A percentile compares a stretch with the other conserved stretches of the same genome.
Evolutionary conservation across 2,329 filamentous ascomycete genomes (phyloP).

Genomic region (Paracorniculantispora psalliotae): DNA sequence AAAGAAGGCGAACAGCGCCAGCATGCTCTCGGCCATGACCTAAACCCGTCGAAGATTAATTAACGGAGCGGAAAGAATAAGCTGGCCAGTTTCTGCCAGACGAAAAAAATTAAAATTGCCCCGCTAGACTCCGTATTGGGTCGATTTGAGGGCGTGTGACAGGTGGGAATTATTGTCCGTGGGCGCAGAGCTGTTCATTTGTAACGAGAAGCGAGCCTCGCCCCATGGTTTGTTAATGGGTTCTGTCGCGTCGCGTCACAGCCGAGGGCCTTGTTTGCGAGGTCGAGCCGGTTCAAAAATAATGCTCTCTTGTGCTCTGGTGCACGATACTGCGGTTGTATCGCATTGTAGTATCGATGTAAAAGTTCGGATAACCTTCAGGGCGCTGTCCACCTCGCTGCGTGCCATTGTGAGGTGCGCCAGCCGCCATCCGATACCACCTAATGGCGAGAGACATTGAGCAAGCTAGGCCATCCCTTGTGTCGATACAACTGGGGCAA

Average conservation of each 20-base stretch:
- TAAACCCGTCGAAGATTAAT: neutral
- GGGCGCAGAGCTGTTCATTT: neutral
- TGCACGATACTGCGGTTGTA: neutral
- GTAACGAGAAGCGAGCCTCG: neutral
- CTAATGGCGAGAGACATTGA: neutral
- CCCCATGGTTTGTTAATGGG: neutral
- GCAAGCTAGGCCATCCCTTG: neutral
- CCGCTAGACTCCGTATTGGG: neutral
- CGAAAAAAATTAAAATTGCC: too few relatives aligned
- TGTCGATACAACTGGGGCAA: neutral
- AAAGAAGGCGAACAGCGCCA: neutral
- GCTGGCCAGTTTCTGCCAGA: neutral
- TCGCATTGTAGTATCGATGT: neutral
- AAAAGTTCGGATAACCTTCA: neutral
- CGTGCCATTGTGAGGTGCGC: neutral
- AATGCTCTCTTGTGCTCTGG: neutral
- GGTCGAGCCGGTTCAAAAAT: neutral
- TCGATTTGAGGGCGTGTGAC: constrained; percentile 1
- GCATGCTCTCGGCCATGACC: neutral
- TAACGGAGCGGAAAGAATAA: neutral
- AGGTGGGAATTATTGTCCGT: neutral
- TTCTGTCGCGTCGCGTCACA: neutral
- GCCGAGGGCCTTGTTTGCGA: neutral
- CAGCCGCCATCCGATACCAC: neutral
- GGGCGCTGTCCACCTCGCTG: neutral